A percentile compares a stretch with the other conserved stretches of the same genome.
Evolutionary conservation across 2,329 filamentous ascomycete genomes (phyloP).

Genomic region (Epichloe sibirici): DNA sequence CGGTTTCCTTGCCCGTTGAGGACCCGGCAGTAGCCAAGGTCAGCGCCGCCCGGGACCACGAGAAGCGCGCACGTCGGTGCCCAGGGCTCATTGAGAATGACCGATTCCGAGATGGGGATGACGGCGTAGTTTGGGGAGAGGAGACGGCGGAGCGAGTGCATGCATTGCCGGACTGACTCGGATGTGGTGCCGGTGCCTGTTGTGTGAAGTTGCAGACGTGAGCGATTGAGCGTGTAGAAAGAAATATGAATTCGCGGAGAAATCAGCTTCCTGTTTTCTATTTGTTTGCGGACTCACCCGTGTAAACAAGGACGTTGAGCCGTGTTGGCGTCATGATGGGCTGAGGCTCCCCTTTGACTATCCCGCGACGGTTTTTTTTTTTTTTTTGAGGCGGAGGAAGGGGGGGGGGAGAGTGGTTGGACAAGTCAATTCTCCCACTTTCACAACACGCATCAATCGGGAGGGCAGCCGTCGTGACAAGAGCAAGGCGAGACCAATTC

Average conservation of each 20-base stretch:
- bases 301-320: constrained; percentile 89
- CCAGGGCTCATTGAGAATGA: constrained; percentile 88
- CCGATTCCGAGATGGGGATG: constrained; percentile 65
- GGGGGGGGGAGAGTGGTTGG: no score
- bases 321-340: constrained; percentile 50
- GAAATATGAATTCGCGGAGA: background rate
- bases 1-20: constrained; percentile 84
- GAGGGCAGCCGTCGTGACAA: background rate
- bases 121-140: constrained; percentile 89
- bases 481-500: constrained; percentile 1
- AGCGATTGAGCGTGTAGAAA: background rate
- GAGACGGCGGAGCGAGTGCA: constrained; percentile 74
- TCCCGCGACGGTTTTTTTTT: no score
- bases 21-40: constrained; percentile 77
- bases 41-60: constrained; percentile 88
- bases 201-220: constrained; percentile 8
- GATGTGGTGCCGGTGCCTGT: constrained; percentile 73
- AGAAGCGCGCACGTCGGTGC: constrained; percentile 72
- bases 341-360: background rate
- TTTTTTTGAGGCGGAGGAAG: no score
- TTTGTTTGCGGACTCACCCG: constrained; percentile 42
- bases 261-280: background rate
- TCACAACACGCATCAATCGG: background rate
- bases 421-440: constrained; percentile 2
- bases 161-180: constrained; percentile 80